Evolutionary conservation across 208 protist species (phyloP).

Genomic region (Trypanosoma conorhini): DNA sequence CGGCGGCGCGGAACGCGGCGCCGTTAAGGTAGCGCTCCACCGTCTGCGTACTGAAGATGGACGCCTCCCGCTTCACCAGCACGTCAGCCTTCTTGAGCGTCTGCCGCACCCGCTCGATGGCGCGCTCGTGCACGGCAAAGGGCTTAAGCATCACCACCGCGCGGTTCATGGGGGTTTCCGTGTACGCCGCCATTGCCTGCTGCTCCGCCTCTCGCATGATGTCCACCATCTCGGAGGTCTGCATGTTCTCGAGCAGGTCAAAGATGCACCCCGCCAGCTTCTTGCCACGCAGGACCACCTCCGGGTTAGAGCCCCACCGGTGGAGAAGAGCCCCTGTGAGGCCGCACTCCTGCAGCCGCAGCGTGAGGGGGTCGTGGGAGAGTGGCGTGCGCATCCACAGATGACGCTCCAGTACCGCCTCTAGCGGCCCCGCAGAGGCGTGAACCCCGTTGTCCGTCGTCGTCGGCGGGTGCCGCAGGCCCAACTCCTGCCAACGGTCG

Average conservation of each 20-base stretch:
- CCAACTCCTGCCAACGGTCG: conserved; percentile 51
- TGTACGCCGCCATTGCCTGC: conserved; percentile 19
- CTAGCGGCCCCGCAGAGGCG: conserved; percentile 54
- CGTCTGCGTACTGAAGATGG: conserved; percentile 37
- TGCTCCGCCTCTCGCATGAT: conserved; percentile 38
- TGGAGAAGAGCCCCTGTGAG: conserved; percentile 44
- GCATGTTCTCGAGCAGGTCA: conserved; percentile 44
- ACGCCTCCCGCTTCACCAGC: conserved; percentile 29
- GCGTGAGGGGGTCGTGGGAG: conserved; percentile 34
- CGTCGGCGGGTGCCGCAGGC: conserved; percentile 46
- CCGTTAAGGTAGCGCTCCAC: conserved; percentile 30
- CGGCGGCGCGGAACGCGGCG: conserved; percentile 21
- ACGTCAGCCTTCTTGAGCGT: conserved; percentile 33
- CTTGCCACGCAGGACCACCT: conserved; percentile 20
- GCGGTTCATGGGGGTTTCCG: conserved; percentile 32
- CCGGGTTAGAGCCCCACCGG: conserved; percentile 33
- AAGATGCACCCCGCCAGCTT: conserved; percentile 24
- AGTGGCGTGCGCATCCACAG: conserved; percentile 49
- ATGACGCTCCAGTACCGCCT: conserved; percentile 63
- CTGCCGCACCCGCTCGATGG: conserved; percentile 34
- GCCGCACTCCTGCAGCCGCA: conserved; percentile 35
- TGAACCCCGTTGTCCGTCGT: conserved; percentile 71
- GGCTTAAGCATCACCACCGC: conserved; percentile 67
- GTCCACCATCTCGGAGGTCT: conserved; percentile 44
- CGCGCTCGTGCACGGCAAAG: conserved; percentile 31